A percentile compares a stretch with the other conserved stretches of the same genome.
phyloP scores from a whole-genome alignment of 148 eudicot species.

The Mesembryanthemum crystallinum region DNA sequence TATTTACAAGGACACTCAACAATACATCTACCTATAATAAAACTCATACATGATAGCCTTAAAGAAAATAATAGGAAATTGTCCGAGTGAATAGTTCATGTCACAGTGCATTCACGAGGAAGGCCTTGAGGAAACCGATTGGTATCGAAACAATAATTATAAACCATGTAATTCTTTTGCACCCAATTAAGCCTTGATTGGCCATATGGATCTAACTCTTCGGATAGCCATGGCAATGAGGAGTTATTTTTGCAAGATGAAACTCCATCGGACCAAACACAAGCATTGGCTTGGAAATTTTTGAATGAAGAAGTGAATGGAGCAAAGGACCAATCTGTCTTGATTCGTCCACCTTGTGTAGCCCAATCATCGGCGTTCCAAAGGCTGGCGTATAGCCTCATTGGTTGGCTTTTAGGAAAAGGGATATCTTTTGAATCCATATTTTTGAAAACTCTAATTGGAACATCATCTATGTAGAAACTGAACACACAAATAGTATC shows the following conservation, averaged over 20 bases:
- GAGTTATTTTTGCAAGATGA: slow-evolving; percentile 20
- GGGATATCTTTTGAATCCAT: slow-evolving; percentile 25
- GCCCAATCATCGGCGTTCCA: slow-evolving; percentile 40
- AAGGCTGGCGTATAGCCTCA: slow-evolving; percentile 33
- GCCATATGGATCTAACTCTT: slow-evolving; percentile 17
- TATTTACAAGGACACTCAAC: too few relatives aligned
- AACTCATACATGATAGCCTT: too few relatives aligned
- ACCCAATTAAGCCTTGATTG: slow-evolving; percentile 11
- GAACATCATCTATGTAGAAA: slow-evolving; percentile 25
- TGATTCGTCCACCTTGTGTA: slow-evolving; percentile 30
- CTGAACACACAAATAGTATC: not conserved
- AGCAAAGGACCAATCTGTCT: slow-evolving; percentile 32
- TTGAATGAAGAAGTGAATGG: slow-evolving; percentile 28
- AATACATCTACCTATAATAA: too few relatives aligned
- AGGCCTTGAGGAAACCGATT: slow-evolving; percentile 27
- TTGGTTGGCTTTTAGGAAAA: slow-evolving; percentile 29
- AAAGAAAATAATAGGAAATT: too few relatives aligned
- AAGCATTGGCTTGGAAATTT: slow-evolving; percentile 22
- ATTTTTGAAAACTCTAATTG: slow-evolving; percentile 30
- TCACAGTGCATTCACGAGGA: slow-evolving; percentile 22
- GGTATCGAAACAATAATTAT: slow-evolving; percentile 16
- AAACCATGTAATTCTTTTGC: slow-evolving; percentile 20
- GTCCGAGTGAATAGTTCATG: too few relatives aligned
- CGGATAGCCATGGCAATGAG: slow-evolving; percentile 18
- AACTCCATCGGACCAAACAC: slow-evolving; percentile 23